phyloP scores from a whole-genome alignment of 495 filamentous ascomycete genomes.

The Aspergillus sclerotiicarbonarius region DNA sequence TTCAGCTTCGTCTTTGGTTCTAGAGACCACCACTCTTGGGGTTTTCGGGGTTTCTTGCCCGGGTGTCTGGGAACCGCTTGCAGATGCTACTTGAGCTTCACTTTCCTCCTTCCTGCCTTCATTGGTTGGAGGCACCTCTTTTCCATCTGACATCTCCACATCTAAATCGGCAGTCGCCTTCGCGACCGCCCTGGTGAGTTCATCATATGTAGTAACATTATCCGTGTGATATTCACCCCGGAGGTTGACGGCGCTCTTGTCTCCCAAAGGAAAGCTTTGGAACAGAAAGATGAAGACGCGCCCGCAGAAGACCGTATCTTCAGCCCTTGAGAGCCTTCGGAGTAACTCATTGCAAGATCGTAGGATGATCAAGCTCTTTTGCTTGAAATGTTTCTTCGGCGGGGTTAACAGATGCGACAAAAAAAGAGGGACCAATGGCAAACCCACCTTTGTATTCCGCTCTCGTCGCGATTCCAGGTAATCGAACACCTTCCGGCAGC shows the following conservation, averaged over 20 bases:
- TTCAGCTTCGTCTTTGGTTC: conserved; percentile 40
- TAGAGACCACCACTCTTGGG: conserved; percentile 54
- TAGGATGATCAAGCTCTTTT: conserved; percentile 83
- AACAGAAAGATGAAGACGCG: conserved; percentile 97
- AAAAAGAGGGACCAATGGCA: not conserved
- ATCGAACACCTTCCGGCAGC: conserved; percentile 86
- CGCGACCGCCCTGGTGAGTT: conserved; percentile 29
- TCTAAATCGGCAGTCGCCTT: conserved; percentile 45
- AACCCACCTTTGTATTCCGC: conserved; percentile 66
- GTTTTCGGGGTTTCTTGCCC: conserved; percentile 23
- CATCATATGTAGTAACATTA: conserved; percentile 87
- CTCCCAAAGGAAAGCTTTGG: conserved; percentile 91
- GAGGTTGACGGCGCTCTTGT: conserved; percentile 95
- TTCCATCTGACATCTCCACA: conserved; percentile 63
- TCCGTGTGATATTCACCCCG: conserved; percentile 94
- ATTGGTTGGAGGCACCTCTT: conserved; percentile 22
- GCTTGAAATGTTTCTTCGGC: conserved; percentile 68
- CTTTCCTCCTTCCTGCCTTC: conserved; percentile 21
- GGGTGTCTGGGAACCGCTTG: conserved; percentile 23
- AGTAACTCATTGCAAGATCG: conserved; percentile 94
- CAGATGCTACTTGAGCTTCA: conserved; percentile 16
- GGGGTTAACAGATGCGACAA: conserved; percentile 14
- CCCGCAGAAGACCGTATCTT: conserved; percentile 96
- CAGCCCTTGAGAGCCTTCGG: conserved; percentile 82
- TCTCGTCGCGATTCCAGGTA: conserved; percentile 91